These are phyloP conservation scores for Talaromyces rugulosus DNA, from an alignment of 2,329 filamentous ascomycete genomes.

Conservation along the genomic window DNA sequence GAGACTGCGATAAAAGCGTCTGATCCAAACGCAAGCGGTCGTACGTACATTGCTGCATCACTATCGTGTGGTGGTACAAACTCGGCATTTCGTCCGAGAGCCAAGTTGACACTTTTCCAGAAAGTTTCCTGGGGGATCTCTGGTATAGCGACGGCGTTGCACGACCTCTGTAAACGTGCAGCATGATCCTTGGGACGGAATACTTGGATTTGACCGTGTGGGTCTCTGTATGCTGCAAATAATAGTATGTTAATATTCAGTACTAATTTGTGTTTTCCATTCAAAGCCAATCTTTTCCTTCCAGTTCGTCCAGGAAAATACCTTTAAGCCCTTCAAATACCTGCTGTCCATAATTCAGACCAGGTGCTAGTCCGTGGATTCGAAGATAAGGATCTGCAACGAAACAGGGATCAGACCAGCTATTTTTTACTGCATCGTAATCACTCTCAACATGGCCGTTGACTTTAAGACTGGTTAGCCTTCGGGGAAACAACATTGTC, in stretches of 20 bases:
- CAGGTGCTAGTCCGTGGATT: constrained; percentile 53
- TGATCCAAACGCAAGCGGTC: constrained; percentile 30
- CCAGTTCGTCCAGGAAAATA: neutral
- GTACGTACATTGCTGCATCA: constrained; percentile 31
- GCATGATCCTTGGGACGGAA: constrained; percentile 30
- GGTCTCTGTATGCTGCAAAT: constrained; percentile 16
- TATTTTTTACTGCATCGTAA: constrained; percentile 47
- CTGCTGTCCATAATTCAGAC: constrained; percentile 52
- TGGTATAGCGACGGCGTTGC: constrained; percentile 27
- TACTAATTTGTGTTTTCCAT: neutral
- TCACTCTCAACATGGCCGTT: constrained; percentile 54
- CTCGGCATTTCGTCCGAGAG: constrained; percentile 3
- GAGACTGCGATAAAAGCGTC: constrained; percentile 21
- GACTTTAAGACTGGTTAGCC: constrained; percentile 29
- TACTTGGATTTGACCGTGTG: constrained; percentile 23
- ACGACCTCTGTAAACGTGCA: constrained; percentile 24
- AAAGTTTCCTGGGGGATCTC: constrained; percentile 26
- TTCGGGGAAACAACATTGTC: neutral
- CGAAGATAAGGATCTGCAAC: constrained; percentile 50
- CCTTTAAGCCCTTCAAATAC: constrained; percentile 53
- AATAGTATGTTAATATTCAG: neutral
- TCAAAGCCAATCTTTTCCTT: too few species aligned
- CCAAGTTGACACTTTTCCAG: constrained; percentile 10
- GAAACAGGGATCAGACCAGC: constrained; percentile 50
- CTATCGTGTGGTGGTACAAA: constrained; percentile 16